These are phyloP conservation scores for Aspergillus sclerotioniger DNA, from an alignment of 495 filamentous ascomycete species.

Conservation along the genomic window DNA sequence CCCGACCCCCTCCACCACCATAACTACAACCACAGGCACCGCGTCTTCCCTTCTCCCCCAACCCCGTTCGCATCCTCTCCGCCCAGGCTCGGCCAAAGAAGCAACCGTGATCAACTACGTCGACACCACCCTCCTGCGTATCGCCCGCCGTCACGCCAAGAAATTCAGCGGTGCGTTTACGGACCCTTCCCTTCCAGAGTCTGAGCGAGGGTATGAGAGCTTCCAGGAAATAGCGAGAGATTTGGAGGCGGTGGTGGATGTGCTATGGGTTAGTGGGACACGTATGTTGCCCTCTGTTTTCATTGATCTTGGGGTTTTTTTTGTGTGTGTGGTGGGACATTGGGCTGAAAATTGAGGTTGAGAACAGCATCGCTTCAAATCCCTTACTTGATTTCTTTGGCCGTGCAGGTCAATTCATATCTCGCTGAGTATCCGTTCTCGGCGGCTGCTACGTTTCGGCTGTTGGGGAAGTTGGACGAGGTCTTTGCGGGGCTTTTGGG, in stretches of 20 bases:
- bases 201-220: slow-evolving; percentile 62
- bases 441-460: slow-evolving; percentile 57
- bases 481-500: slow-evolving; percentile 70
- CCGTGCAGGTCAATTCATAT: slow-evolving; percentile 63
- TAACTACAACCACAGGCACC: slow-evolving; percentile 48
- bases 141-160: slow-evolving; percentile 72
- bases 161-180: slow-evolving; percentile 57
- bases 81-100: slow-evolving; percentile 73
- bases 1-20: slow-evolving; percentile 54
- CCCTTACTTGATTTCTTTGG: slow-evolving; percentile 75
- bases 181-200: slow-evolving; percentile 18
- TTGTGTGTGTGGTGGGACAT: background rate
- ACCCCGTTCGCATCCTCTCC: slow-evolving; percentile 62
- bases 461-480: slow-evolving; percentile 74
- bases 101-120: slow-evolving; percentile 69
- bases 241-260: slow-evolving; percentile 67
- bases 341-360: background rate
- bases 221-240: slow-evolving; percentile 69
- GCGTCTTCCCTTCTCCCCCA: slow-evolving; percentile 54
- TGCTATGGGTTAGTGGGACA: slow-evolving; percentile 79
- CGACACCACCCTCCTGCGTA: slow-evolving; percentile 57
- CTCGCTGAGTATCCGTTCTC: slow-evolving; percentile 67
- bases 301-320: background rate
- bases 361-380: slow-evolving; percentile 74
- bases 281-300: slow-evolving; percentile 51